Evolutionary conservation across 495 filamentous ascomycete species (phyloP).

Genomic region (Entonaema liquescens): DNA sequence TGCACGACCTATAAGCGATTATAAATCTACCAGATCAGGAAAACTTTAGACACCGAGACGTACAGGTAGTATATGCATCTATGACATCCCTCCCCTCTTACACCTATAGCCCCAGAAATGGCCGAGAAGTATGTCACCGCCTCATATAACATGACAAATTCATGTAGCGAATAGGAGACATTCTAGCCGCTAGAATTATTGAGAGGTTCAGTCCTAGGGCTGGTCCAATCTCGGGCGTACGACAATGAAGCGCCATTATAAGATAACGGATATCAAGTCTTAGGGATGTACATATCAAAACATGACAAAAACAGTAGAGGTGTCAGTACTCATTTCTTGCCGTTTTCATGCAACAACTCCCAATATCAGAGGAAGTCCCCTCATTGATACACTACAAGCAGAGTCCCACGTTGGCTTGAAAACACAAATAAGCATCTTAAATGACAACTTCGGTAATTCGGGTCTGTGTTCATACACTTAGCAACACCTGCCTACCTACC

Average conservation of each 20-base stretch:
- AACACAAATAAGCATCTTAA: no score
- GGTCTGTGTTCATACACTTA: no score
- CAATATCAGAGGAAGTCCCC: no score
- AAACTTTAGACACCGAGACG: neutral
- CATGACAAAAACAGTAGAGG: neutral
- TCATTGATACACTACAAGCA: no score
- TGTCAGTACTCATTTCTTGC: neutral
- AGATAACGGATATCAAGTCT: neutral
- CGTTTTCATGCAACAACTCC: neutral
- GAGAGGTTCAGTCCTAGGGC: slow-evolving; percentile 3
- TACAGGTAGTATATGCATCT: neutral
- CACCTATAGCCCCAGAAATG: slow-evolving; percentile 23
- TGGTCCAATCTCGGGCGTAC: neutral
- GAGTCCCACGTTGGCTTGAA: no score
- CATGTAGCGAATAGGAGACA: slow-evolving; percentile 24
- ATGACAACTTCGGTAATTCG: no score
- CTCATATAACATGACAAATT: slow-evolving; percentile 37
- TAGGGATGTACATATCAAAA: neutral
- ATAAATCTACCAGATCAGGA: slow-evolving; percentile 26
- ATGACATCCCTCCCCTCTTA: slow-evolving; percentile 10
- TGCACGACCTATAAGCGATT: slow-evolving; percentile 34
- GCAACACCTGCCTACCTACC: no score
- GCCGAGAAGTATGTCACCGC: slow-evolving; percentile 22
- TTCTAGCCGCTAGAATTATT: slow-evolving; percentile 11
- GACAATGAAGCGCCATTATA: neutral